Base-by-base conservation (phyloP, 352 stramenopile species). In the Phytophthora sp. region DNA sequence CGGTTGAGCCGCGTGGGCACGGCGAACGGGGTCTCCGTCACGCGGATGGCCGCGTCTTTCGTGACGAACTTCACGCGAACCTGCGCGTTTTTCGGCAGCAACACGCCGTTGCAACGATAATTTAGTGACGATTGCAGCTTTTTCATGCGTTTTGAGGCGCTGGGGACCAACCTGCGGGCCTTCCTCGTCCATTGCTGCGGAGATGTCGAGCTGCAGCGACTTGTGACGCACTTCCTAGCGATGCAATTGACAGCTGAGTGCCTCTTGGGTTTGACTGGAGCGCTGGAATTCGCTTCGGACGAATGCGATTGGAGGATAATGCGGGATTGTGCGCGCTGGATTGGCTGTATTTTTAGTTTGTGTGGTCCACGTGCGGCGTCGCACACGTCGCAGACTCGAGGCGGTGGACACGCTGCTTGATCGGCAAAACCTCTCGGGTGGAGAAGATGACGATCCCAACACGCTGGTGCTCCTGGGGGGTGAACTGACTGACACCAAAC, bases 21-120 rank as follows among this genome's bases (percentile, higher is more conserved):
- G 5, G 89, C 89, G 59, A 97, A 94, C 52, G 89, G 87, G 52
- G 88, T 95, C 72, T 97, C 88, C 5, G 89, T 96, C 24, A 97
- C 89, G 54, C 88, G 81, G 66, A 97, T 92, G 26, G 86, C 75
- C 24, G 72, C 77, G 74, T 96, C 81, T 61, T 96, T 94, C 23
- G 89, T 97, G 44, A 96, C 82, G 66, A 97, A 97, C 54, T 95
- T 94, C 21, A 97, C 89, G 39, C 88, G 88, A 58, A 97, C 77
- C 87, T 96, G 50, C n/a, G n/a, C n/a, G n/a, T n/a, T n/a, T n/a
- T n/a, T n/a, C n/a, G n/a, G n/a, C n/a, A n/a, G n/a, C n/a, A n/a
- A n/a, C n/a, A n/a, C n/a, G n/a, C n/a, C n/a, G n/a, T n/a, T n/a
- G n/a, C n/a, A n/a, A n/a, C n/a, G n/a, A 50, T 5, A 35, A 32